Evolutionary conservation across 495 filamentous ascomycete species (phyloP).

Genomic region (Pyrenopolyporus hunteri): DNA sequence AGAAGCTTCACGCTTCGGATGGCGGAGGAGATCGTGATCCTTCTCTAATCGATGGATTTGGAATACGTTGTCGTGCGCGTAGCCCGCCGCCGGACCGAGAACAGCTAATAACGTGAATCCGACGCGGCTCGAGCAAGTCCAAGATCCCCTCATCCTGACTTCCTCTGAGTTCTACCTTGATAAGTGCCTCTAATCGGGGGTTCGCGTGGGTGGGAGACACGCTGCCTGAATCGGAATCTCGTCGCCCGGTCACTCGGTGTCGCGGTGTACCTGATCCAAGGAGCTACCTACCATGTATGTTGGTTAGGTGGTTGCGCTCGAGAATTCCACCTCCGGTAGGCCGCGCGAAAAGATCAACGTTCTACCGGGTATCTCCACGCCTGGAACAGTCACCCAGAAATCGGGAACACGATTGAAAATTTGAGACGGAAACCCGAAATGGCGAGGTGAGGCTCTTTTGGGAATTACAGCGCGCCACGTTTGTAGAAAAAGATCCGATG

Average conservation of each 20-base stretch:
- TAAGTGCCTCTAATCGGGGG: too few species aligned
- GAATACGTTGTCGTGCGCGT: slow-evolving; percentile 12
- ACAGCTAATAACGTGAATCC: slow-evolving; percentile 37
- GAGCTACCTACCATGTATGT: too few species aligned
- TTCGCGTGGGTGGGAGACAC: not conserved
- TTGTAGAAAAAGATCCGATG: slow-evolving; percentile 17
- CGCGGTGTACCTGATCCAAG: not conserved
- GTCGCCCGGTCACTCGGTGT: slow-evolving; percentile 1
- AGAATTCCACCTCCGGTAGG: too few species aligned
- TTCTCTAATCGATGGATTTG: slow-evolving; percentile 48
- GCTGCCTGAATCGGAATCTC: slow-evolving; percentile 3
- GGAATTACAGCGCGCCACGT: slow-evolving; percentile 12
- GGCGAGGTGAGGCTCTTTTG: slow-evolving; percentile 8
- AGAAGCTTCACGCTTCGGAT: slow-evolving; percentile 33
- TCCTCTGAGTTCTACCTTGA: slow-evolving; percentile 1
- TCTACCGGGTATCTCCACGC: not conserved
- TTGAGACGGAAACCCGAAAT: not conserved
- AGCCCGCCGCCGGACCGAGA: slow-evolving; percentile 17
- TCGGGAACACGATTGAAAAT: slow-evolving; percentile 10
- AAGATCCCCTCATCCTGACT: slow-evolving; percentile 42
- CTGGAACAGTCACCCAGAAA: not conserved
- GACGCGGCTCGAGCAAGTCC: slow-evolving; percentile 38
- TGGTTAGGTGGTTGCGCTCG: too few species aligned
- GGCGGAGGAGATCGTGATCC: slow-evolving; percentile 28
- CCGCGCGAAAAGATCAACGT: too few species aligned